A percentile compares a stretch with the other conserved stretches of the same genome.
These are phyloP conservation scores for Goffeauzyma gilvescens DNA, from an alignment of 768 basidiomycete species.

Conservation along the genomic window DNA sequence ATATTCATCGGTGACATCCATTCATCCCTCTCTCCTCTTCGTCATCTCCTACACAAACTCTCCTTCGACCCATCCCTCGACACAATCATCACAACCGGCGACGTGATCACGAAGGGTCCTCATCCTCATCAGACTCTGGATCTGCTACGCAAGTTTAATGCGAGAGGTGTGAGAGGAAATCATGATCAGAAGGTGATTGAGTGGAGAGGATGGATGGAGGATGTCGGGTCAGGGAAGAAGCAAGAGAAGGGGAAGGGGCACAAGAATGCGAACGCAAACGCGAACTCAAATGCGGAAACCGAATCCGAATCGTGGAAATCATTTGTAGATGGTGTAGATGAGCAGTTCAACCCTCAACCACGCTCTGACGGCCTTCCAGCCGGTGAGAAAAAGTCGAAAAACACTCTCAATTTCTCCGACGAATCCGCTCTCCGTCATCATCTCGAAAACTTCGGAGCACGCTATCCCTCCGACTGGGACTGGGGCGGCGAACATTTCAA, in stretches of 20 bases:
- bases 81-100: slow-evolving; percentile 62
- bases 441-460: no score
- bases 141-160: slow-evolving; percentile 45
- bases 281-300: no score
- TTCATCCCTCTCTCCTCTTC: slow-evolving; percentile 24
- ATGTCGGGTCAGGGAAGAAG: slow-evolving; percentile 18
- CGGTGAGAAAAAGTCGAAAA: no score
- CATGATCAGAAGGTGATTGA: slow-evolving; percentile 81
- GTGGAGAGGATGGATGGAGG: slow-evolving; percentile 65
- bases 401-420: no score
- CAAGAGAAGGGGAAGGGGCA: slow-evolving; percentile 38
- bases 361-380: no score
- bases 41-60: slow-evolving; percentile 45
- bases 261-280: neutral
- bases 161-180: slow-evolving; percentile 76
- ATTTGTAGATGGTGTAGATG: slow-evolving; percentile 17
- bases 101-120: slow-evolving; percentile 54
- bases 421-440: no score
- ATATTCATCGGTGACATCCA: neutral
- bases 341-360: slow-evolving; percentile 19
- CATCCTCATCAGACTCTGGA: slow-evolving; percentile 43
- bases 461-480: slow-evolving; percentile 56
- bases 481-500: slow-evolving; percentile 59
- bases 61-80: slow-evolving; percentile 46
- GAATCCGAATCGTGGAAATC: no score